phyloP scores from a whole-genome alignment of 208 protist genomes.

The Naegleria fowleri region DNA sequence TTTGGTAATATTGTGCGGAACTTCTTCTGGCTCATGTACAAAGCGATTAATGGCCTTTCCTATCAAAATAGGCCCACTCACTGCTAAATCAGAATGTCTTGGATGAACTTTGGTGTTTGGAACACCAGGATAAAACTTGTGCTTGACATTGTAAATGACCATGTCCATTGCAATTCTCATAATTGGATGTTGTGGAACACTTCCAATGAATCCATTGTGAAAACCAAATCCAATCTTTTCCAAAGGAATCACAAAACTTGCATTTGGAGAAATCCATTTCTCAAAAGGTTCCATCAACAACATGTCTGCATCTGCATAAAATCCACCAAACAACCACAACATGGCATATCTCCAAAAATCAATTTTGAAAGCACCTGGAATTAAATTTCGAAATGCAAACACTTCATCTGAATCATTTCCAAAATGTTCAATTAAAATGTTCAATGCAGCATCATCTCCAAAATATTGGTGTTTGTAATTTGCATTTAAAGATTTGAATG shows the following conservation, averaged over 20 bases:
- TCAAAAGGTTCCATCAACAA: neutral
- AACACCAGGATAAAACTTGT: neutral
- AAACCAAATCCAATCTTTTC: slow-evolving; percentile 1
- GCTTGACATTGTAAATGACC: neutral
- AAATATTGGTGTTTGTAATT: neutral
- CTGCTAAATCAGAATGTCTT: neutral
- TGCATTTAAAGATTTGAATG: neutral
- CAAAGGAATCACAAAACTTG: neutral
- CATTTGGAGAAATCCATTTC: neutral
- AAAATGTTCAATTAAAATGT: neutral
- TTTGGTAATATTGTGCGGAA: neutral
- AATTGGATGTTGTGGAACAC: neutral
- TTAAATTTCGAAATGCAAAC: neutral
- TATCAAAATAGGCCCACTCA: neutral
- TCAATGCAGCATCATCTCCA: neutral
- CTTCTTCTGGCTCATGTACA: neutral
- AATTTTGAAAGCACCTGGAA: neutral
- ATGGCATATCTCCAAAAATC: slow-evolving; percentile 5
- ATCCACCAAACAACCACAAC: neutral
- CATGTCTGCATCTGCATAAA: neutral
- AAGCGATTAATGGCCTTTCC: neutral
- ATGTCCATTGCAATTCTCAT: neutral
- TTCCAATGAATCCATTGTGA: neutral
- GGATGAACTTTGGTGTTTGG: too few relatives aligned
- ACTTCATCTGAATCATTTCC: slow-evolving; percentile 5